Evolutionary conservation across 2,329 filamentous ascomycete species (phyloP).

Genomic region (Chaetomiaceae sp.): DNA sequence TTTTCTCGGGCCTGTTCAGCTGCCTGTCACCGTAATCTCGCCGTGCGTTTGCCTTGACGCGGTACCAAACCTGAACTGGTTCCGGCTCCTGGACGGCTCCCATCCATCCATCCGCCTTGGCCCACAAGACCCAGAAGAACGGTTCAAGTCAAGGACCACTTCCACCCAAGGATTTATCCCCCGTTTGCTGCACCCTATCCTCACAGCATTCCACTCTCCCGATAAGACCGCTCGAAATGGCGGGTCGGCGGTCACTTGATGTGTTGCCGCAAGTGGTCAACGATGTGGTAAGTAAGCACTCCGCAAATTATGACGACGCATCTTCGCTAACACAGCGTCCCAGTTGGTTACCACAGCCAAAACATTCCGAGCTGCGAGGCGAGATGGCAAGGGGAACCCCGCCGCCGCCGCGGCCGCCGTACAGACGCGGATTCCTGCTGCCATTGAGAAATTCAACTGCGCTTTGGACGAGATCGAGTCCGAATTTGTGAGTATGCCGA

Average conservation of each 20-base stretch:
- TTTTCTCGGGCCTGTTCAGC: no score
- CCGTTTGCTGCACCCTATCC: no score
- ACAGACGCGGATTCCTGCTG: slow-evolving; percentile 10
- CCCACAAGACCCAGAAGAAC: neutral
- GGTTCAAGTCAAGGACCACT: no score
- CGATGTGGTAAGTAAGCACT: slow-evolving; percentile 13
- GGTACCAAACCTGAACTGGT: neutral
- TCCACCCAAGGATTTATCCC: neutral
- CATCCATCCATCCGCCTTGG: neutral
- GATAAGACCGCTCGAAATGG: slow-evolving; percentile 3
- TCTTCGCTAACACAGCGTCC: neutral
- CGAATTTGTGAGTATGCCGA: slow-evolving; percentile 17
- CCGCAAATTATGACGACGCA: neutral
- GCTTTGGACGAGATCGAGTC: slow-evolving; percentile 18
- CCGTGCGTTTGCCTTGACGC: neutral
- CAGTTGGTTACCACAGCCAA: slow-evolving; percentile 19
- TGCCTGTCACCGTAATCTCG: no score
- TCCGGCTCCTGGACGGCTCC: neutral
- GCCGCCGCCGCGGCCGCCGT: slow-evolving; percentile 11
- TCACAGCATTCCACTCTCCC: neutral
- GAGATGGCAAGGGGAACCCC: slow-evolving; percentile 10
- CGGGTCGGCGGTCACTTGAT: slow-evolving; percentile 11
- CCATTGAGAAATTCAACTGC: slow-evolving; percentile 15
- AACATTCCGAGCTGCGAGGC: slow-evolving; percentile 13
- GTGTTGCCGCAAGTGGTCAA: slow-evolving; percentile 11